Evolutionary conservation across 2,329 filamentous ascomycete genomes (phyloP).

Genomic region (Cordyceps farinosa): DNA sequence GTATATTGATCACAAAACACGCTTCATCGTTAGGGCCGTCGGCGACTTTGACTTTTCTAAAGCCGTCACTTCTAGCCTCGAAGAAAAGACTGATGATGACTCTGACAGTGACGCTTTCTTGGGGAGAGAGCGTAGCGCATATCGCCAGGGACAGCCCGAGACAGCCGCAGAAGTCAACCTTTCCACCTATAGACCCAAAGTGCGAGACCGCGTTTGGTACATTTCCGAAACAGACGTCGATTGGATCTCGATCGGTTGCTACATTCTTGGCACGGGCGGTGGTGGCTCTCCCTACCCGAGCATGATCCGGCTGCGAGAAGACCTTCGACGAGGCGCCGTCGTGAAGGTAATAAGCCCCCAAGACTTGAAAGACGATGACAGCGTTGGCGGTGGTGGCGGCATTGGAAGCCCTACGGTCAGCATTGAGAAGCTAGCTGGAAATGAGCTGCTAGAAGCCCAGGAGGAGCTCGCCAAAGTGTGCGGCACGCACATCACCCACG

Average conservation of each 20-base stretch:
- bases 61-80: neutral
- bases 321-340: slow-evolving; percentile 47
- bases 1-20: slow-evolving; percentile 51
- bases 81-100: slow-evolving; percentile 11
- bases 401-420: slow-evolving; percentile 58
- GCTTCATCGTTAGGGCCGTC: slow-evolving; percentile 56
- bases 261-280: slow-evolving; percentile 59
- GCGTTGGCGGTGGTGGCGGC: slow-evolving; percentile 54
- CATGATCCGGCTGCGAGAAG: slow-evolving; percentile 48
- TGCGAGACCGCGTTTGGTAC: slow-evolving; percentile 52
- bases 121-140: slow-evolving; percentile 20
- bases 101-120: slow-evolving; percentile 23
- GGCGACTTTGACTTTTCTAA: slow-evolving; percentile 51
- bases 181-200: slow-evolving; percentile 45
- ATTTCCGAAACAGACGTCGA: slow-evolving; percentile 55
- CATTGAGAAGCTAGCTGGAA: slow-evolving; percentile 56
- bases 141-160: slow-evolving; percentile 1
- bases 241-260: slow-evolving; percentile 57
- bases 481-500: slow-evolving; percentile 46
- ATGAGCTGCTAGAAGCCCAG: slow-evolving; percentile 52
- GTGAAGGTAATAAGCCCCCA: slow-evolving; percentile 50
- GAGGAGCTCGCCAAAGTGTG: slow-evolving; percentile 51
- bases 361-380: slow-evolving; percentile 47
- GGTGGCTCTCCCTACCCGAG: slow-evolving; percentile 53
- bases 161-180: slow-evolving; percentile 31